These are phyloP conservation scores for Flaveria robusta DNA, from an alignment of 129 eudicot genomes.

Conservation along the genomic window DNA sequence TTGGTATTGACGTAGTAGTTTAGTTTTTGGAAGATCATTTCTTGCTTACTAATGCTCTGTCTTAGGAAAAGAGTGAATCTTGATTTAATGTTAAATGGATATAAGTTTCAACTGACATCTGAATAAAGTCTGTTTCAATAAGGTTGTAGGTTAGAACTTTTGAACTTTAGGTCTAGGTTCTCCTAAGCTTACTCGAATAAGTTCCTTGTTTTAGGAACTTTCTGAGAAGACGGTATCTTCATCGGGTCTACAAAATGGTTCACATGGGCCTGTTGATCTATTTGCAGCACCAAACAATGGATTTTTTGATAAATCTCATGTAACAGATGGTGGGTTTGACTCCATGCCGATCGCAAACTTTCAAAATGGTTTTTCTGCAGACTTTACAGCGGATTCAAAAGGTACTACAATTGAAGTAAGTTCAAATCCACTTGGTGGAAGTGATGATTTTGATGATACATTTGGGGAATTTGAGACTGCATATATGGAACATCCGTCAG, in stretches of 20 bases:
- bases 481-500: constrained; percentile 35
- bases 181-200: constrained; percentile 2
- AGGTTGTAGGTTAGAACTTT: not conserved
- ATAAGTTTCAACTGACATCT: not conserved
- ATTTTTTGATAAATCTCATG: constrained; percentile 32
- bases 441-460: constrained; percentile 56
- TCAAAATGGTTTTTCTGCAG: constrained; percentile 37
- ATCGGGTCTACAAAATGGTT: constrained; percentile 33
- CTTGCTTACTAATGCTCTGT: not conserved
- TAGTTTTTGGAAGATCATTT: not conserved
- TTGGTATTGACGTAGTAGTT: not conserved
- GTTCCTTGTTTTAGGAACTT: constrained; percentile 28
- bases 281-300: constrained; percentile 42
- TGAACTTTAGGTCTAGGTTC: not conserved
- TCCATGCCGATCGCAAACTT: constrained; percentile 31
- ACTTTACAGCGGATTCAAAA: constrained; percentile 23
- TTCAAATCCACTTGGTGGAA: constrained; percentile 37
- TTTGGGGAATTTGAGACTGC: constrained; percentile 84
- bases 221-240: constrained; percentile 34
- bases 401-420: constrained; percentile 27
- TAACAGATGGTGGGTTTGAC: constrained; percentile 35
- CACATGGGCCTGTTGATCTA: constrained; percentile 42
- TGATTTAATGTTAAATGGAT: not conserved
- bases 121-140: not conserved
- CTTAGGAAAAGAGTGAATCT: not conserved